A percentile compares a stretch with the other conserved stretches of the same genome.
Evolutionary conservation across 2,329 filamentous ascomycete species (phyloP).

Genomic region (Diaporthe vaccinii): DNA sequence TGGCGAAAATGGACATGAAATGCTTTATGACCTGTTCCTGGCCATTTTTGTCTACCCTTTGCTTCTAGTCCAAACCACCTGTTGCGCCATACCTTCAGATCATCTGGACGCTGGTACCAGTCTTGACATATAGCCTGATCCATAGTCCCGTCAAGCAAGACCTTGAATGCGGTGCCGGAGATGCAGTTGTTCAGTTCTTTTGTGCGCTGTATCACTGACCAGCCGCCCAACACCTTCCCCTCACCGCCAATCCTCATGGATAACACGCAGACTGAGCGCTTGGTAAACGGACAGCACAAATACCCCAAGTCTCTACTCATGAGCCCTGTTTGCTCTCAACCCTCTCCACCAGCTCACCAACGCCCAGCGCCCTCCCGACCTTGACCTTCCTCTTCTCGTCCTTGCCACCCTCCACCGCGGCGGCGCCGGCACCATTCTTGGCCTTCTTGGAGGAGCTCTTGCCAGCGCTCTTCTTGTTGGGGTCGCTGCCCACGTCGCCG

Average conservation of each 20-base stretch:
- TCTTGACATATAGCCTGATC: background rate
- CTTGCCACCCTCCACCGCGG: slow-evolving; percentile 49
- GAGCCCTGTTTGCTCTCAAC: slow-evolving; percentile 68
- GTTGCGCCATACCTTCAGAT: slow-evolving; percentile 20
- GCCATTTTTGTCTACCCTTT: slow-evolving; percentile 32
- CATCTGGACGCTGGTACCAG: background rate
- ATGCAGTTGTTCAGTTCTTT: background rate
- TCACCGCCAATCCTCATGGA: background rate
- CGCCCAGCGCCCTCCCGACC: slow-evolving; percentile 84
- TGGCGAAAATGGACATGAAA: background rate
- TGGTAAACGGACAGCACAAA: background rate
- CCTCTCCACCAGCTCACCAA: slow-evolving; percentile 82
- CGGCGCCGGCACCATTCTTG: slow-evolving; percentile 50
- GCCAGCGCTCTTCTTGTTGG: slow-evolving; percentile 43
- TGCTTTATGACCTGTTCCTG: background rate
- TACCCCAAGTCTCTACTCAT: background rate
- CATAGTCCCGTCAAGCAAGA: background rate
- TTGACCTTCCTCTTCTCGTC: slow-evolving; percentile 85
- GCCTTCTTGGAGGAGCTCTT: slow-evolving; percentile 47
- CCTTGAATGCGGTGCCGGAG: background rate
- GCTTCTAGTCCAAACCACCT: slow-evolving; percentile 5
- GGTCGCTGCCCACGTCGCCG: slow-evolving; percentile 72
- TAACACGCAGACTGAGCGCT: background rate
- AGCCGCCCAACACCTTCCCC: background rate
- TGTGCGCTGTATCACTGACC: background rate